Percentiles rank a stretch among this genome's conserved stretches.
phyloP scores from a whole-genome alignment of 2,329 filamentous ascomycete genomes.

The Lachnellula suecica region DNA sequence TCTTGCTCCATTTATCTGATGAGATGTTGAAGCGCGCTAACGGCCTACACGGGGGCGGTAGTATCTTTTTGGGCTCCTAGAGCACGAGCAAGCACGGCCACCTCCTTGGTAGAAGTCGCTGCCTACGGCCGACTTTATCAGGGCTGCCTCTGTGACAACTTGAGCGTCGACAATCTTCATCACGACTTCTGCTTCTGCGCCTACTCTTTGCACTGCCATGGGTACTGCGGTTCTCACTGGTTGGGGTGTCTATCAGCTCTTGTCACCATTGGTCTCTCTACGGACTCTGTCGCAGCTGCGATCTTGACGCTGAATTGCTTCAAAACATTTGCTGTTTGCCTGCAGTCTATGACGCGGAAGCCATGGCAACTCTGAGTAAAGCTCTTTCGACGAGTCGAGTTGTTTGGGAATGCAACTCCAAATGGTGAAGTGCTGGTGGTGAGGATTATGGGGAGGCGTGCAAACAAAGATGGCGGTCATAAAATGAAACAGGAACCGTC shows the following conservation, averaged over 20 bases:
- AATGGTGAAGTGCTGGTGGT: too few species aligned
- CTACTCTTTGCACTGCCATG: constrained; percentile 74
- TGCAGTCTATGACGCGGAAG: too few species aligned
- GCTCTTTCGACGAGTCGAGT: too few species aligned
- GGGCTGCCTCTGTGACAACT: constrained; percentile 64
- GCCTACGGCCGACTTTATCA: constrained; percentile 43
- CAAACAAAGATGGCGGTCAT: too few species aligned
- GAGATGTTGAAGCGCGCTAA: too few species aligned
- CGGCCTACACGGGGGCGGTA: too few species aligned
- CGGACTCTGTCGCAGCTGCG: constrained; percentile 52
- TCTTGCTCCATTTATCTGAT: too few species aligned
- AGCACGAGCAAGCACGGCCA: constrained; percentile 65
- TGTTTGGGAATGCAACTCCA: too few species aligned
- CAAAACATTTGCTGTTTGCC: too few species aligned
- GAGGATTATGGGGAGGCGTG: too few species aligned
- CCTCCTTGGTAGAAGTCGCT: constrained; percentile 72
- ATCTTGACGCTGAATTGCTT: constrained; percentile 58
- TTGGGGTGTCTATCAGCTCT: constrained; percentile 64
- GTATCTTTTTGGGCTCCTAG: constrained; percentile 66
- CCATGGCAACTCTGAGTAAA: too few species aligned
- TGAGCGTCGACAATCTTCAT: constrained; percentile 72
- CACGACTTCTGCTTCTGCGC: constrained; percentile 76
- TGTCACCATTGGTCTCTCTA: constrained; percentile 44
- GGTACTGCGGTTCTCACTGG: constrained; percentile 72
- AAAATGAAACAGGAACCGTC: too few species aligned